A percentile compares a stretch with the other conserved stretches of the same genome.
phyloP scores from a whole-genome alignment of 495 filamentous ascomycete species.

The Cenococcum geophilum region DNA sequence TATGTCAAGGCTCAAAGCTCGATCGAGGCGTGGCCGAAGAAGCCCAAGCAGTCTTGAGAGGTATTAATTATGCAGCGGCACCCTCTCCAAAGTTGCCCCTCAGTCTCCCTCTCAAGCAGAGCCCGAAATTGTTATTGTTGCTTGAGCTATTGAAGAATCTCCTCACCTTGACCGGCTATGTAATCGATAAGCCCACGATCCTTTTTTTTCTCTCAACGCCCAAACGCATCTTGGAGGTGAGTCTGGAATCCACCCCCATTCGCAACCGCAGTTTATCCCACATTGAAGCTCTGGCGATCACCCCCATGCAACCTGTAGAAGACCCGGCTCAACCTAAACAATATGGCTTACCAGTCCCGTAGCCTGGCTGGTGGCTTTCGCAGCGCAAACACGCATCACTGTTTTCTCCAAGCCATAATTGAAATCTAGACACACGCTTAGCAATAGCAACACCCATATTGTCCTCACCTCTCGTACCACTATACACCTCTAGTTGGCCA shows the following conservation, averaged over 20 bases:
- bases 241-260: constrained; percentile 8
- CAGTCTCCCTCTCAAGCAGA: background rate
- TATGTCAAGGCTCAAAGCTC: constrained; percentile 12
- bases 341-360: constrained; percentile 22
- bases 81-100: background rate
- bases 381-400: constrained; percentile 21
- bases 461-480: background rate
- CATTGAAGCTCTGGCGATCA: background rate
- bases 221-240: constrained; percentile 16
- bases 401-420: constrained; percentile 15
- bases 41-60: background rate
- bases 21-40: background rate
- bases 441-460: constrained; percentile 1
- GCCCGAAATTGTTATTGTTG: background rate
- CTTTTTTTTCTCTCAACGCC: constrained; percentile 1
- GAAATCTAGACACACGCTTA: constrained; percentile 7
- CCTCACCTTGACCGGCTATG: constrained; percentile 6
- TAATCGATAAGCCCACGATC: constrained; percentile 27
- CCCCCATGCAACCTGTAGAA: background rate
- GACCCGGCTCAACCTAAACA: background rate
- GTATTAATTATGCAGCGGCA: background rate
- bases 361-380: constrained; percentile 18
- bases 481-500: constrained; percentile 20
- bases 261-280: constrained; percentile 3
- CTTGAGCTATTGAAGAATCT: background rate